Conservation (phyloP, 495 filamentous ascomycete genomes). For the Aspergillus leporis region DNA sequence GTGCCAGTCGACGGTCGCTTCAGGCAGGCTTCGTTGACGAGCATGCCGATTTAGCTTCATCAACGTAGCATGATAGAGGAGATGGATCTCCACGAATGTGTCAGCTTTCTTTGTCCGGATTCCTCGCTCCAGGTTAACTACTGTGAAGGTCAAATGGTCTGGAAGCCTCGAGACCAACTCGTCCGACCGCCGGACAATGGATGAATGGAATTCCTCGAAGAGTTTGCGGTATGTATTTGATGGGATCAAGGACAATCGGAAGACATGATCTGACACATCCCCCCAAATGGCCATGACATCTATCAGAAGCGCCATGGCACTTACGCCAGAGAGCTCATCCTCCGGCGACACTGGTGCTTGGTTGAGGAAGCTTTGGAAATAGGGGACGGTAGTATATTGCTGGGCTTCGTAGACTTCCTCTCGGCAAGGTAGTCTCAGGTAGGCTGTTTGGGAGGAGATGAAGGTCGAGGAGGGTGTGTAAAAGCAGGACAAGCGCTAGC, state of each 20-base stretch:
- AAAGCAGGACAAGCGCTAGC: slow-evolving; percentile 57
- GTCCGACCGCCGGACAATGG: slow-evolving; percentile 49
- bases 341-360: slow-evolving; percentile 25
- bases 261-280: slow-evolving; percentile 59
- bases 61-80: slow-evolving; percentile 59
- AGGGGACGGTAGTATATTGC: slow-evolving; percentile 51
- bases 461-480: slow-evolving; percentile 46
- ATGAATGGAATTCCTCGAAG: slow-evolving; percentile 53
- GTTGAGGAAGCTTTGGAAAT: slow-evolving; percentile 53
- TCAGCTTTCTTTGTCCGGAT: slow-evolving; percentile 48
- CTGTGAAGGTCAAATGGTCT: slow-evolving; percentile 46
- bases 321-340: slow-evolving; percentile 38
- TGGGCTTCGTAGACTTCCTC: slow-evolving; percentile 59
- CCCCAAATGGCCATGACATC: slow-evolving; percentile 64
- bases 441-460: slow-evolving; percentile 55
- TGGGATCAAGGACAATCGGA: slow-evolving; percentile 53
- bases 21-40: slow-evolving; percentile 37
- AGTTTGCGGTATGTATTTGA: slow-evolving; percentile 38
- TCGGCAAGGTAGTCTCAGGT: slow-evolving; percentile 62
- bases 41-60: slow-evolving; percentile 65
- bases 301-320: slow-evolving; percentile 60
- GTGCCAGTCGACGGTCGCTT: slow-evolving; percentile 33
- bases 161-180: slow-evolving; percentile 49
- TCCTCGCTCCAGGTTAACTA: slow-evolving; percentile 50
- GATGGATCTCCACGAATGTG: slow-evolving; percentile 58